Evolutionary conservation across 352 stramenopile genomes (phyloP), one percentile per base, ranked within the genome.

Genomic region (Phytopythium chamaehyphon): DNA sequence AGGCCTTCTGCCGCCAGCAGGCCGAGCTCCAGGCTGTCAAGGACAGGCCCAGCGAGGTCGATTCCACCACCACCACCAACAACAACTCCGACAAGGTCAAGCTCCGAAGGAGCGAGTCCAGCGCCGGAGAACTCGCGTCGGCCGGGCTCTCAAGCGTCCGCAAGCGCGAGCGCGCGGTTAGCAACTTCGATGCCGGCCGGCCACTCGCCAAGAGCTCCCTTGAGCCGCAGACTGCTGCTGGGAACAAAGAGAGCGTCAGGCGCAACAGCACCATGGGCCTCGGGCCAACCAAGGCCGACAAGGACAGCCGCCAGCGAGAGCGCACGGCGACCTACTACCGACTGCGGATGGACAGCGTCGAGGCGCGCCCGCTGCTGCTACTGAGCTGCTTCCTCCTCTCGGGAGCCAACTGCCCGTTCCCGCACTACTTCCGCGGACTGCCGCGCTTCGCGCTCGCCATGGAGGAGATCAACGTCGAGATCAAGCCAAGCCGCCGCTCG

Each of bases 401-500:
- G 14, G 83, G 80, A 23, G 80, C 80, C 18, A 93, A 93, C 40
- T 61, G 63, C 22, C 78, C 83, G 36, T 90, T 91, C 50, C 82
- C 79, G 16, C 73, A 85, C 42, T 66, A 74, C 21, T 87, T 89
- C 58, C 55, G 61, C 21, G 77, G 72, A 1, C 73, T 93, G 40
- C 83, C 83, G 16, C 69, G 66, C 11, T 93, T 93, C 47, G 83
- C 83, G 7, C 73, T 87, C 36, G 76, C 83, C 11, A 54, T 80
- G 40, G 74, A 93, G 47, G 76, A 93, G 52, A 49, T 87, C 38
- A 88, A 90, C 37, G 62, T 91, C 18, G 62, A 76, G 50, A 48
- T 91, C 7, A 71, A 66, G 11, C 73, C 76, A 7, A 28, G 43
- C 18, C n/a, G 18, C 0, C 26, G 40, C 45, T 24, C 16, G 38